Base-by-base conservation (phyloP, 1,284 basidiomycete genomes). In the Irpex sp. region DNA sequence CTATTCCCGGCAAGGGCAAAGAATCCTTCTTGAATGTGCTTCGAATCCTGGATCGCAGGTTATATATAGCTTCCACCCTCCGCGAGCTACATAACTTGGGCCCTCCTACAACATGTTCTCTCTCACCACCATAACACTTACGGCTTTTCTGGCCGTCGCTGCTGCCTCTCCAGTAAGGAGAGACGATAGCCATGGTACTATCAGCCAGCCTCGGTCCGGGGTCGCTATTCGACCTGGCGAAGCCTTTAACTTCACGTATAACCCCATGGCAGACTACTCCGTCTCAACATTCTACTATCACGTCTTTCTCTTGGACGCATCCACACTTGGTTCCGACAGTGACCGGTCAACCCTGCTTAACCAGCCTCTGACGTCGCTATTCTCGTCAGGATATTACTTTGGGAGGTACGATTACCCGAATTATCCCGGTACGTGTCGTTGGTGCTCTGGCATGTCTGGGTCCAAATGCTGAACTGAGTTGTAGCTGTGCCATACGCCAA, bases 401-500 rank as follows among this genome's bases (percentile, higher is more conserved):
- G 80, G 81, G 7, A 72, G 75, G 9, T 82, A 74, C 68, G 74
- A 78, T 55, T 73, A 72, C 47, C 68, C 73, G 26, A 82, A 81
- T 63, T 82, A 80, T 67, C 80, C 81, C 52, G 78, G 80, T 80
- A 61, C 57, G 49, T 52, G 49, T 9, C 4, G 1, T 26, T 52
- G 4, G 0, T 34, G 37, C 21, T 51, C 17, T 52, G 17, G 11
- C n/a, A 37, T 57, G 6, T 36, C 9, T 57, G 5, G 5, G 19
- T 15, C 34, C 40, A 21, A 36, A 59, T 21, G 71, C 61, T 37
- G 8, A 59, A 66, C 61, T 48, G 15, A 57, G 34, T 19, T 17
- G 8, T 36, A 70, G 71, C 71, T 58, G 69, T 74, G 57, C 80
- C 81, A 9, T 74, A 76, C 68, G 75, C 82, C 2, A 66, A 67